Evolutionary conservation across 1,284 basidiomycete genomes (phyloP).

Genomic region (Boletus smithii): DNA sequence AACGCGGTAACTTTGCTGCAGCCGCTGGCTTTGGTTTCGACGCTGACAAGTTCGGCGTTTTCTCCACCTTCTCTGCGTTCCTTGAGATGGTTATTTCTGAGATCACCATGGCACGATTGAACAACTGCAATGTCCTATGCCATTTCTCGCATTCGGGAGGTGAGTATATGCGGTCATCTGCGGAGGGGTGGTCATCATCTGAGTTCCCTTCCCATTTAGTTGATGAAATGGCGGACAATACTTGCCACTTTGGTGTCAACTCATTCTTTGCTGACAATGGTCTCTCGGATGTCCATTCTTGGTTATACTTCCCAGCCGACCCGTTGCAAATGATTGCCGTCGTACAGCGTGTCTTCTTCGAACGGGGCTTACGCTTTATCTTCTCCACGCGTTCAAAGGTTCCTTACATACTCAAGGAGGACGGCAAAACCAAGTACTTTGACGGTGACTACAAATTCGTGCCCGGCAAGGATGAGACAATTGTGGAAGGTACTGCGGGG

Average conservation of each 20-base stretch:
- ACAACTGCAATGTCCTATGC: slow-evolving; percentile 79
- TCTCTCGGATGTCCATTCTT: slow-evolving; percentile 71
- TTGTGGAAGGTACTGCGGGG: slow-evolving; percentile 65
- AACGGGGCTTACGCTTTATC: slow-evolving; percentile 75
- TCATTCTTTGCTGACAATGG: slow-evolving; percentile 85
- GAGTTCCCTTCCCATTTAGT: slow-evolving; percentile 36
- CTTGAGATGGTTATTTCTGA: slow-evolving; percentile 86
- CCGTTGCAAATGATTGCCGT: slow-evolving; percentile 75
- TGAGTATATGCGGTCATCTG: slow-evolving; percentile 29
- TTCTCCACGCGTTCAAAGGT: slow-evolving; percentile 87
- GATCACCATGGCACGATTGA: slow-evolving; percentile 85
- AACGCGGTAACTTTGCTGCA: slow-evolving; percentile 78
- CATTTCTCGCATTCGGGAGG: slow-evolving; percentile 88
- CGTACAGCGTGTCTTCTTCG: slow-evolving; percentile 74
- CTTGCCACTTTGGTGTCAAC: slow-evolving; percentile 81
- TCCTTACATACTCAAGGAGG: slow-evolving; percentile 78
- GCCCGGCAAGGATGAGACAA: slow-evolving; percentile 78
- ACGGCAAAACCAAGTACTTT: slow-evolving; percentile 65
- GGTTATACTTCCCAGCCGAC: slow-evolving; percentile 85
- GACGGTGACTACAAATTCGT: slow-evolving; percentile 71
- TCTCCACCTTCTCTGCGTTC: slow-evolving; percentile 86
- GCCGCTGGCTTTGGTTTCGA: slow-evolving; percentile 84
- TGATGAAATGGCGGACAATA: slow-evolving; percentile 83
- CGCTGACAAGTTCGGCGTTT: slow-evolving; percentile 71
- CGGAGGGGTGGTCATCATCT: not conserved